Conservation (phyloP, 768 basidiomycete species). For the Leccinum obscurum region DNA sequence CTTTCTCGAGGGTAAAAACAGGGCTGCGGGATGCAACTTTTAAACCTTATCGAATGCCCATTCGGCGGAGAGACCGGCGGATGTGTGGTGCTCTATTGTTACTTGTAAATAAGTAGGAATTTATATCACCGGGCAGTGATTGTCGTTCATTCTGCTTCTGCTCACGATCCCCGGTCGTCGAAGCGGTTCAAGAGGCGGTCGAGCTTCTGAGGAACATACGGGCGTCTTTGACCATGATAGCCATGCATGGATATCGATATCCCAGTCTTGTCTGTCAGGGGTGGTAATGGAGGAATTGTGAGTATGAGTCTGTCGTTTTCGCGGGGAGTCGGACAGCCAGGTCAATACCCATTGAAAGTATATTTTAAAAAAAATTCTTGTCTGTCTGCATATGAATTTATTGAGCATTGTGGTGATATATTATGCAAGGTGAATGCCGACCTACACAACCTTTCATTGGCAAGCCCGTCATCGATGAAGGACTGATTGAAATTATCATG, state of each 20-base stretch:
- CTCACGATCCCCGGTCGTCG: not conserved
- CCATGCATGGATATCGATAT: not conserved
- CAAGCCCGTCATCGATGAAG: not conserved
- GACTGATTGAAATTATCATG: not conserved
- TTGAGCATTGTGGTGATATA: not conserved
- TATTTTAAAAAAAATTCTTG: not conserved
- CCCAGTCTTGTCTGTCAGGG: not conserved
- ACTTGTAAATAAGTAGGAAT: not conserved
- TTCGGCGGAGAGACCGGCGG: not conserved
- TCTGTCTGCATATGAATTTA: not conserved
- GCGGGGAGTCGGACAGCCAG: not conserved
- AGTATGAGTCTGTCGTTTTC: not conserved
- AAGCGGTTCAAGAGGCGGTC: not conserved
- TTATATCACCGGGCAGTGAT: not conserved
- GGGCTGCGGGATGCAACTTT: not conserved
- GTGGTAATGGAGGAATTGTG: not conserved
- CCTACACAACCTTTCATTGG: not conserved
- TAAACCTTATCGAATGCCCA: not conserved
- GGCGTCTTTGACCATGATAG: not conserved
- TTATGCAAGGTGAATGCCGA: not conserved
- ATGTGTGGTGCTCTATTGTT: not conserved
- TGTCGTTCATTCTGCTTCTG: not conserved
- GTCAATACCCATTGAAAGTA: not conserved
- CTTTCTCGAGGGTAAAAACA: not conserved
- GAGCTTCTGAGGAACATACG: not conserved